Evolutionary conservation across 2,329 filamentous ascomycete genomes (phyloP), one percentile per base, ranked within the genome.

Genomic region (Penicillium sp.): DNA sequence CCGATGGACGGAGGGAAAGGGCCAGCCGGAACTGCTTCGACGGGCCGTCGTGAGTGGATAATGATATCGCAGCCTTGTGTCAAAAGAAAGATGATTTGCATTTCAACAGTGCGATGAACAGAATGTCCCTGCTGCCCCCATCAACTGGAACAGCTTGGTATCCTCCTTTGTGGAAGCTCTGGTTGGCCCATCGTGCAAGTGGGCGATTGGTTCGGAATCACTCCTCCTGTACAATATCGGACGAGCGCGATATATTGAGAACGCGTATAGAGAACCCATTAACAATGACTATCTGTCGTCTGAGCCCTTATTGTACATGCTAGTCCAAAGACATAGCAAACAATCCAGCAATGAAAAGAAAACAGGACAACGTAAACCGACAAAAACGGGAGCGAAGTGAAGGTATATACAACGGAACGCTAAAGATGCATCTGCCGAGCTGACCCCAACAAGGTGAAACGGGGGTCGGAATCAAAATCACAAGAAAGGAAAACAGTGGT

Each of bases 221-320:
- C n/a, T n/a, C n/a, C n/a, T n/a, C n/a, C n/a, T n/a, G n/a, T n/a
- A n/a, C n/a, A n/a, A n/a, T n/a, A n/a, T n/a, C n/a, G n/a, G n/a
- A n/a, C n/a, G n/a, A n/a, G n/a, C n/a, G n/a, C n/a, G n/a, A n/a
- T n/a, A n/a, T n/a, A n/a, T n/a, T n/a, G n/a, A n/a, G n/a, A n/a
- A n/a, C n/a, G n/a, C 17, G 33, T 14, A 15, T 28, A 9, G 16
- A 17, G 21, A 33, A 30, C 23, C 29, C 32, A 39, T 36, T 37
- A 44, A 36, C 36, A 36, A 36, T 16, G 23, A 36, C 23, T 32
- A 20, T 23, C 20, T 38, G 27, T 30, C 28, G 35, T 13, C 8
- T 16, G 34, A n/a, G 39, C 29, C 27, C 31, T 36, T 49, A 40
- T 41, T 42, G 40, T 47, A 49, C 47, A 47, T 44, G 21, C 30